Percentiles rank a stretch among this genome's conserved stretches.
Conservation (phyloP, 257 asterid species). For the Nemophila menziesii region DNA sequence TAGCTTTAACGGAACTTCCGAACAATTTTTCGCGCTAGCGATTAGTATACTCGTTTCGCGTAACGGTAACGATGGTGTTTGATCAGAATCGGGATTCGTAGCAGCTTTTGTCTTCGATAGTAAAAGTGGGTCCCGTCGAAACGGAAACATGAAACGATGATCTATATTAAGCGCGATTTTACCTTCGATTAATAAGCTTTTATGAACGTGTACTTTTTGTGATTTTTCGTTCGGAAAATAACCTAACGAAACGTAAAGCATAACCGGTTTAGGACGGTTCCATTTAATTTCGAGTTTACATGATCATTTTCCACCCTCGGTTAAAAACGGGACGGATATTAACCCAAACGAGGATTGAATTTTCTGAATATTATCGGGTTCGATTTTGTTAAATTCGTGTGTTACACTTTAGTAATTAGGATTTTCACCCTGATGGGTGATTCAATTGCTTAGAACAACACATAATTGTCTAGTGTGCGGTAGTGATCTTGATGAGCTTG, state of each 20-base stretch:
- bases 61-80: slow-evolving; percentile 45
- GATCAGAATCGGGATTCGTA: slow-evolving; percentile 48
- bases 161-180: slow-evolving; percentile 59
- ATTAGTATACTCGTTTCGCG: slow-evolving; percentile 64
- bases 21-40: slow-evolving; percentile 62
- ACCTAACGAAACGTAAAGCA: slow-evolving; percentile 87
- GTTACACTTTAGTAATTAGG: no score
- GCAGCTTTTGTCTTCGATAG: slow-evolving; percentile 54
- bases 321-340: slow-evolving; percentile 70
- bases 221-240: slow-evolving; percentile 49
- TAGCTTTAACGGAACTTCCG: slow-evolving; percentile 72
- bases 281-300: slow-evolving; percentile 85
- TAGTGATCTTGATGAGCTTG: no score
- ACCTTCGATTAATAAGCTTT: slow-evolving; percentile 94
- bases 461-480: no score
- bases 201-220: slow-evolving; percentile 88
- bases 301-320: slow-evolving; percentile 69
- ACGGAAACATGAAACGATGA: slow-evolving; percentile 73
- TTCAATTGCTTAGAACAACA: no score
- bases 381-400: no score
- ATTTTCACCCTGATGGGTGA: no score
- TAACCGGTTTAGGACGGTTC: slow-evolving; percentile 95
- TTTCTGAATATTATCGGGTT: slow-evolving; percentile 63
- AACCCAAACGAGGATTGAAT: slow-evolving; percentile 94
- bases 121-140: slow-evolving; percentile 69